Base-by-base conservation (phyloP, 225 moss, liverwort and hornwort species). In the Thuidium tamariscinum region DNA sequence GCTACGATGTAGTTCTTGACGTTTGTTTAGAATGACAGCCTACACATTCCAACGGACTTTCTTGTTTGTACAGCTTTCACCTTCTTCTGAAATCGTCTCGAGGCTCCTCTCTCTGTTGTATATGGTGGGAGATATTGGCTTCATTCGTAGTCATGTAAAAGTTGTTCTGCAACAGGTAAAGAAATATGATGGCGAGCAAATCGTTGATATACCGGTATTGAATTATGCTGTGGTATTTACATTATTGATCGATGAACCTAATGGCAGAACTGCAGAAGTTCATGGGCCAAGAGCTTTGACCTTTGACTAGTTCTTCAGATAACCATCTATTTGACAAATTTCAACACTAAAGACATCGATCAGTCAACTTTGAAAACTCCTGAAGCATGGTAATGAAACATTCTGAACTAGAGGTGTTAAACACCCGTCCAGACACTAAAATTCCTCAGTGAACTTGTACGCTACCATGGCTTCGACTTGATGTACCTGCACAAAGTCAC, bases 381-480 rank as follows among this genome's bases (percentile, higher is more conserved):
- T 52, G 60, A 36, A 46, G 74, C 29, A 79, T 61, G 42, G n/a
- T 63, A 81, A 27, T 54, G 25, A 49, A 34, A 69, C 37, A 48
- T 80, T 13, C 82, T 72, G 57, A 88, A 63, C 69, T 61, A 63
- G 29, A 57, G 77, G 20, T 63, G 76, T 55, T 48, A 7, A n/a
- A 13, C 32, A 14, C 42, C 32, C 25, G 46, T n/a, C 17, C 78
- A 56, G 16, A 34, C 48, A 29, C 89, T 92, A 92, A 20, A 91
- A 39, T 19, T 93, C 93, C 21, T 92, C 92, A 15, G 81, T 7
- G 70, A 92, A 93, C 81, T 93, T 93, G 91, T 92, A 93, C 4
- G 93, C 92, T 72, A 93, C 93, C 92, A 93, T 92, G 36, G 93
- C 92, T 85, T 91, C 93, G n/a, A 93, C 92, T 91, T 92, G 92